Evolutionary conservation across 176 grass and related monocot genomes (phyloP).

Genomic region (Cenchrus fungigraminus): DNA sequence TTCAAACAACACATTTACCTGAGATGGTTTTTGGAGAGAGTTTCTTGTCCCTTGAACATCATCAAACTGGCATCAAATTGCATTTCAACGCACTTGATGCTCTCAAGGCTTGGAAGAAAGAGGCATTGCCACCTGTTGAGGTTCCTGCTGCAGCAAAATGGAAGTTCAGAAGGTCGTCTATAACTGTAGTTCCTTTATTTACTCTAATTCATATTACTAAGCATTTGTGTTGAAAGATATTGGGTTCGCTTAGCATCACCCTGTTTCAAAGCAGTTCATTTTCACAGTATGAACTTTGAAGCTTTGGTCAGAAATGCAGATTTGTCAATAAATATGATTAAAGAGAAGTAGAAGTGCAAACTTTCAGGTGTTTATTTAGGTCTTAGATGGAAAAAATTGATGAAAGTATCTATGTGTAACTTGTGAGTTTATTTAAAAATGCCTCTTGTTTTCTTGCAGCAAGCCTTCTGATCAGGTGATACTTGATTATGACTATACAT

Average conservation of each 20-base stretch:
- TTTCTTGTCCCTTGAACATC: slow-evolving; percentile 68
- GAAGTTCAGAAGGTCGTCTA: slow-evolving; percentile 87
- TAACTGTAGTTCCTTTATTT: slow-evolving; percentile 9
- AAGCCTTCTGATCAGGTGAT: slow-evolving; percentile 89
- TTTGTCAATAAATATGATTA: slow-evolving; percentile 5
- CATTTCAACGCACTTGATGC: slow-evolving; percentile 90
- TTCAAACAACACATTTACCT: slow-evolving; percentile 81
- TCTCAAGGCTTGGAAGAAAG: slow-evolving; percentile 88
- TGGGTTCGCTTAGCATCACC: slow-evolving; percentile 3
- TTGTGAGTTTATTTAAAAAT: not conserved
- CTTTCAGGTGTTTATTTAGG: not conserved
- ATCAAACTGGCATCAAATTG: slow-evolving; percentile 58
- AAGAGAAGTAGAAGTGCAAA: not conserved
- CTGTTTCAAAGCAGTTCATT: not conserved
- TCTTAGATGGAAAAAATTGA: slow-evolving; percentile 12
- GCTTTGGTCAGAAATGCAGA: not conserved
- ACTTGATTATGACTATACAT: slow-evolving; percentile 98
- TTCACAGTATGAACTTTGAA: not conserved
- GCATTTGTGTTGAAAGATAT: slow-evolving; percentile 8
- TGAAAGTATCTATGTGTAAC: not conserved
- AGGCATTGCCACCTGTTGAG: slow-evolving; percentile 85
- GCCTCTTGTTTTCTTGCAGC: slow-evolving; percentile 56
- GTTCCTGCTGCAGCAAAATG: slow-evolving; percentile 94
- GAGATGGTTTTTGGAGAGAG: slow-evolving; percentile 98
- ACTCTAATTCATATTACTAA: not conserved